Evolutionary conservation across 768 basidiomycete species (phyloP), one percentile per base, ranked within the genome.

Genomic region (Sarcomyxa edulis): DNA sequence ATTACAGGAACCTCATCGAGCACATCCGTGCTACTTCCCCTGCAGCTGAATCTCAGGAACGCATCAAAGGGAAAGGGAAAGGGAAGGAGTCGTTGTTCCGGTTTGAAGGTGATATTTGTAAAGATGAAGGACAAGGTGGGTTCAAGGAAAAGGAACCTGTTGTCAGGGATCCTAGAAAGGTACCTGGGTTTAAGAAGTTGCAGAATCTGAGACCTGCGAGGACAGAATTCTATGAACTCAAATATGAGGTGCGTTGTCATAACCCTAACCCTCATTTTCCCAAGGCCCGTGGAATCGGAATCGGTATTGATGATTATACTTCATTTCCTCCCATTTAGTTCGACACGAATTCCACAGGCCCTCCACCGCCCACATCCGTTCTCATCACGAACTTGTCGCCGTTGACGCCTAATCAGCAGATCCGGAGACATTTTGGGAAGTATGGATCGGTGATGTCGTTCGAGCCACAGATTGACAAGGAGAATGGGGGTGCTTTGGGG

Each of bases 401-500:
- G 0, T 64, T 96, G 19, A 84, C 83, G 2, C 75, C 88, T 1
- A 74, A 72, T 29, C 62, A 71, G 23, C 65, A 74, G 26, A 76
- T 96, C 37, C 73, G 78, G 16, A 69, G 74, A 3, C 75, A 84
- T 51, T 83, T 95, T 52, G 53, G 68, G 5, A 44, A 62, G 7
- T 69, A 84, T 51, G 93, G 91, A 2, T 54, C 63, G 11, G 64
- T 93, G 40, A 40, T 63, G 5, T 71, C 78, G 3, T 80, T 89
- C 41, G 88, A 93, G 41, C 72, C 81, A 8, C 85, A 91, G 50
- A 76, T 85, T 42, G 86, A 95, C 60, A 71, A 73, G 40, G 69
- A 72, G 35, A 89, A 80, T n/a, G 93, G 92, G 3, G 81, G 77
- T 34, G 76, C 83, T 2, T 72, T 96, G 1, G 93, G 94, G 2